phyloP scores from a whole-genome alignment of 371 early-diverging fungal species.

The Rhizopus delemar region DNA sequence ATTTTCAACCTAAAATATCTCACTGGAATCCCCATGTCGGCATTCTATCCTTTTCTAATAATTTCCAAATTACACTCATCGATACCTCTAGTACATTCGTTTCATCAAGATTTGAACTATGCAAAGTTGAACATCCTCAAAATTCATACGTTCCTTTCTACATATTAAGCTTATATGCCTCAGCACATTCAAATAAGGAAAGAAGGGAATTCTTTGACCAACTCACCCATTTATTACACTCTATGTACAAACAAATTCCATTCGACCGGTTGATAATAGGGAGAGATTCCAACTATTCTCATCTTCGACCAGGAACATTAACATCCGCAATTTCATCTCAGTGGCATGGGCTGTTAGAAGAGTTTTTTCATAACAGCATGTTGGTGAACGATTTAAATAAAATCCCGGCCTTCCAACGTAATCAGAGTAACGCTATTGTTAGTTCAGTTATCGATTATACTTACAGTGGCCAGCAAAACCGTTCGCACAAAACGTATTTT shows the following conservation, averaged over 20 bases:
- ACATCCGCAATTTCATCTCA: neutral
- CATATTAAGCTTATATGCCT: too few species aligned
- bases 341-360: neutral
- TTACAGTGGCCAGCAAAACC: too few species aligned
- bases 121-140: too few species aligned
- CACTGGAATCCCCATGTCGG: slow-evolving; percentile 1
- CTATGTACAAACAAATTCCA: neutral
- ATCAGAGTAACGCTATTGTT: neutral
- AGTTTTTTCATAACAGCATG: slow-evolving; percentile 2
- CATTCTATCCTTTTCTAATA: too few species aligned
- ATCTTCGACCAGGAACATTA: neutral
- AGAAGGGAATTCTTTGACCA: slow-evolving; percentile 1
- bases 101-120: too few species aligned
- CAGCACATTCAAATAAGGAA: neutral
- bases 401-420: slow-evolving; percentile 1
- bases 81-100: too few species aligned
- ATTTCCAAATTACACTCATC: too few species aligned
- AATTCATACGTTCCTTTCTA: too few species aligned
- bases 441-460: slow-evolving; percentile 3
- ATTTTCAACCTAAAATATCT: neutral
- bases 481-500: too few species aligned
- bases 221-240: neutral
- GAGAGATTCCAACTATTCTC: slow-evolving; percentile 7
- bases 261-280: slow-evolving; percentile 2
- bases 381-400: neutral